Evolutionary conservation across 164 flowering plant species (phyloP).

Genomic region (Magnolia kwangsiensis): DNA sequence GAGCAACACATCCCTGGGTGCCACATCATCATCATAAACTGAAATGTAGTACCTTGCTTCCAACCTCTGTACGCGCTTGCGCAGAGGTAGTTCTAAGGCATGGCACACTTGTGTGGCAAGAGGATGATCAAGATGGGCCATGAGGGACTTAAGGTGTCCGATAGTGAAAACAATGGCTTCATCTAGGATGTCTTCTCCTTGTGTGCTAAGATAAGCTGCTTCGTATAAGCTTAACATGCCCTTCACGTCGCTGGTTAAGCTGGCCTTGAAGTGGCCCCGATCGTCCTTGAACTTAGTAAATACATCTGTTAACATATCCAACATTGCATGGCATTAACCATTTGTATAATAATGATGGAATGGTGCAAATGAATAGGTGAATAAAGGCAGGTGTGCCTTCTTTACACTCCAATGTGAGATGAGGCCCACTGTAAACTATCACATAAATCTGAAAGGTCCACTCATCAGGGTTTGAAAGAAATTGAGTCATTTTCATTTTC

Average conservation of each 20-base stretch:
- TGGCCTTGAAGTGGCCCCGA: slow-evolving; percentile 12
- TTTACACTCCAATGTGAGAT: no score
- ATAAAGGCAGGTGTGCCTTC: no score
- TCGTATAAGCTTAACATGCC: slow-evolving; percentile 56
- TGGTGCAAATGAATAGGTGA: not conserved
- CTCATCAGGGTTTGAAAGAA: no score
- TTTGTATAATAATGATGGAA: not conserved
- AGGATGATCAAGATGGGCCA: not conserved
- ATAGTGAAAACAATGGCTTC: slow-evolving; percentile 39
- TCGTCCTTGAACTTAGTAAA: slow-evolving; percentile 7
- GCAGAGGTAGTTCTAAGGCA: slow-evolving; percentile 34
- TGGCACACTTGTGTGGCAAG: slow-evolving; percentile 25
- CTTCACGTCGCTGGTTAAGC: slow-evolving; percentile 17
- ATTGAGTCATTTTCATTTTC: no score
- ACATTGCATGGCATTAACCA: not conserved
- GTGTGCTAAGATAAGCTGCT: slow-evolving; percentile 36
- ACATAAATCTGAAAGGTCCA: no score
- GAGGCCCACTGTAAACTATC: no score
- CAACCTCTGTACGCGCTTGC: slow-evolving; percentile 30
- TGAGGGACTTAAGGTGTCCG: slow-evolving; percentile 19
- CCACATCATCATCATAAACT: slow-evolving; percentile 23
- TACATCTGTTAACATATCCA: slow-evolving; percentile 1
- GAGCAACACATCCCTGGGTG: slow-evolving; percentile 22
- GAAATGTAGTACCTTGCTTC: slow-evolving; percentile 36
- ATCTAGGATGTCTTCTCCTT: slow-evolving; percentile 49